These are phyloP conservation scores for Bigelowiella natans DNA, from an alignment of 78 protist species.

Conservation along the genomic window DNA sequence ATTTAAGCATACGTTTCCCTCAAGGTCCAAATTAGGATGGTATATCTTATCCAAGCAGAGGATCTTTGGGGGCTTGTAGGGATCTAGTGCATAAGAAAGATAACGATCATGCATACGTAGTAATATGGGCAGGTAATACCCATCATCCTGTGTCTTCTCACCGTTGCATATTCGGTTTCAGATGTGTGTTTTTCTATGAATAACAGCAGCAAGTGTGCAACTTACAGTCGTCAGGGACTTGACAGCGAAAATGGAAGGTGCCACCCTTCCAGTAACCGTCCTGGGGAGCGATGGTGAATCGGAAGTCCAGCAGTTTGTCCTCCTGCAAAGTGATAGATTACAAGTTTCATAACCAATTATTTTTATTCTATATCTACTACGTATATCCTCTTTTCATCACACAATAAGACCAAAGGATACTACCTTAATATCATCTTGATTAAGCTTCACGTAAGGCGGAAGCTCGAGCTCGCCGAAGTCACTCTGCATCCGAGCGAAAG, in stretches of 20 bases:
- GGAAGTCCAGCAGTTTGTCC: constrained; percentile 48
- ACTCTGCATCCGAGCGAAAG: not conserved
- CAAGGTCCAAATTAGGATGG: constrained; percentile 74
- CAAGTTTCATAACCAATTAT: no score
- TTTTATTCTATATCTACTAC: no score
- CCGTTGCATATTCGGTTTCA: no score
- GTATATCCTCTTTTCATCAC: no score
- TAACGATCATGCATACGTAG: not conserved
- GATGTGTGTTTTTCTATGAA: no score
- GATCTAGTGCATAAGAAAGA: constrained; percentile 17
- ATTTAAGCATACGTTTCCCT: constrained; percentile 69
- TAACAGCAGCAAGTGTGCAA: not conserved
- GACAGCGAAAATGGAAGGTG: constrained; percentile 40
- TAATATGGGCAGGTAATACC: no score
- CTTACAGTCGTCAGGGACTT: constrained; percentile 41
- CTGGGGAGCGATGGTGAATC: constrained; percentile 39
- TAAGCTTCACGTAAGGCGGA: not conserved
- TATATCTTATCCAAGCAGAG: constrained; percentile 51
- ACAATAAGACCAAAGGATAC: no score
- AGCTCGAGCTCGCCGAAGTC: not conserved
- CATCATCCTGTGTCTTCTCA: no score
- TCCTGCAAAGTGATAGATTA: no score
- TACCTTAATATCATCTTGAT: not conserved
- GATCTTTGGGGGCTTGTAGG: constrained; percentile 64
- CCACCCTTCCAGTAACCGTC: constrained; percentile 55